These are phyloP conservation scores for Trichophaea hybrida DNA, from an alignment of 2,329 filamentous ascomycete species.

Conservation along the genomic window DNA sequence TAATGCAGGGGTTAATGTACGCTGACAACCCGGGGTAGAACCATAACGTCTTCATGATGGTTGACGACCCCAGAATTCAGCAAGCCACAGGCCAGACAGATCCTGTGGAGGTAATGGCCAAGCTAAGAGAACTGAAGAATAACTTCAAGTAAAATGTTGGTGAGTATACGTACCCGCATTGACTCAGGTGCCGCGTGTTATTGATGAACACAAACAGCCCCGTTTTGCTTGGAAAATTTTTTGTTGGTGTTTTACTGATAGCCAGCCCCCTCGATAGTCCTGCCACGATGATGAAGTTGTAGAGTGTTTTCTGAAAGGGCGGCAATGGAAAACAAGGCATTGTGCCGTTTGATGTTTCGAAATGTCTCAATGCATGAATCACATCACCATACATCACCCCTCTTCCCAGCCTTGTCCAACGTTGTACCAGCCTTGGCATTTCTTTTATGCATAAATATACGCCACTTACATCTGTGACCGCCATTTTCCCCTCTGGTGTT, in stretches of 20 bases:
- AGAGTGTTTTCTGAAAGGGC: not conserved
- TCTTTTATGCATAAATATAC: no score
- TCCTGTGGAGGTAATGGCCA: slow-evolving; percentile 70
- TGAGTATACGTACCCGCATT: not conserved
- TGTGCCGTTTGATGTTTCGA: no score
- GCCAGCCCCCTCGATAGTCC: not conserved
- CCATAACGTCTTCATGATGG: slow-evolving; percentile 94
- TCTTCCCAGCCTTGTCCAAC: no score
- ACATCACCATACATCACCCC: no score
- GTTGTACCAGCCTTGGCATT: no score
- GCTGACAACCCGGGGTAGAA: slow-evolving; percentile 38
- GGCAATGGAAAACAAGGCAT: not conserved
- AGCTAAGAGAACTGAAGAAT: slow-evolving; percentile 83
- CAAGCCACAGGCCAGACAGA: slow-evolving; percentile 68
- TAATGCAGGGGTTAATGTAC: not conserved
- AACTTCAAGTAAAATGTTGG: slow-evolving; percentile 18
- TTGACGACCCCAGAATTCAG: slow-evolving; percentile 69
- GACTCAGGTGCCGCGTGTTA: not conserved
- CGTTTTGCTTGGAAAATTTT: not conserved
- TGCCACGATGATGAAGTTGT: not conserved
- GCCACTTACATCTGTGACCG: no score
- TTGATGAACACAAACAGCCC: not conserved
- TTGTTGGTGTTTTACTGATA: not conserved
- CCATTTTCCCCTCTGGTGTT: no score
- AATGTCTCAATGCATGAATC: no score